Evolutionary conservation across 345 rosid genomes (phyloP).

Genomic region (Eucalyptus erythrocorys): DNA sequence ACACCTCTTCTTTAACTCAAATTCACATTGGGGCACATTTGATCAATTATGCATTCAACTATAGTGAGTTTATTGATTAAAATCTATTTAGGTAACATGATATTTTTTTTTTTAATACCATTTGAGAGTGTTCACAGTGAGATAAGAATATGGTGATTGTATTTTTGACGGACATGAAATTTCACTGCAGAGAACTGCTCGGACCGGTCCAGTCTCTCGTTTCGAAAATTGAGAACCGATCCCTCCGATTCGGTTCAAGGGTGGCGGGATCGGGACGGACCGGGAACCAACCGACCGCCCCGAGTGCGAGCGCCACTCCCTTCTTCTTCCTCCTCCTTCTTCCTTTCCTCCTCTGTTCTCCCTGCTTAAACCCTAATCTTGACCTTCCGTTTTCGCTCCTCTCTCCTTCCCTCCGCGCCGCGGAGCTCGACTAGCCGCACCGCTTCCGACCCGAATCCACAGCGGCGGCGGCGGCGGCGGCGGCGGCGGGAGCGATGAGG

Average conservation of each 20-base stretch:
- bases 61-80: no score
- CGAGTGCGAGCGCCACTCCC: neutral
- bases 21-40: no score
- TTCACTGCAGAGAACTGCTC: no score
- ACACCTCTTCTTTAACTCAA: neutral
- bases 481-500: conserved; percentile 21
- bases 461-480: neutral
- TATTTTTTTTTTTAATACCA: no score
- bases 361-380: neutral
- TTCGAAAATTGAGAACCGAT: neutral
- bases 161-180: no score
- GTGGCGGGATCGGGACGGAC: no score
- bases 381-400: neutral
- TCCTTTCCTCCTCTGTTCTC: neutral
- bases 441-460: neutral
- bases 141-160: no score
- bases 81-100: no score
- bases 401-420: neutral
- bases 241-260: neutral
- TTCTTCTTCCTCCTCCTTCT: neutral
- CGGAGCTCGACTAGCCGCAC: neutral
- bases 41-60: no score
- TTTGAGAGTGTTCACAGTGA: no score
- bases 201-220: rapidly evolving
- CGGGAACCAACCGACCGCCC: no score